phyloP scores from a whole-genome alignment of 2,329 filamentous ascomycete species.

The Neofusicoccum laricinum region DNA sequence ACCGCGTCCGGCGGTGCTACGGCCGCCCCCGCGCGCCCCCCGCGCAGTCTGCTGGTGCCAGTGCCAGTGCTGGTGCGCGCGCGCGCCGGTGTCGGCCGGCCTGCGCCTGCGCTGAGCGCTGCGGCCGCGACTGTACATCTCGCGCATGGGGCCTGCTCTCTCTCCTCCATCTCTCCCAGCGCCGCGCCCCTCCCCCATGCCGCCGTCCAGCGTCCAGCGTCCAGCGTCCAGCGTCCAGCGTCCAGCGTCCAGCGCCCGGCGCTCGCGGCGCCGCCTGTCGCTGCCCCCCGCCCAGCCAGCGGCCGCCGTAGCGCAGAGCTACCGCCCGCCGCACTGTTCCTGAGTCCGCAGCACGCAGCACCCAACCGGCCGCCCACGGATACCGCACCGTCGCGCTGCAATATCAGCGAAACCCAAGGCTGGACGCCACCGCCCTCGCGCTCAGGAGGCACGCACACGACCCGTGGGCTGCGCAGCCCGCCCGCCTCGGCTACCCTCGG shows the following conservation, averaged over 20 bases:
- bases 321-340: background rate
- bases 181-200: background rate
- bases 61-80: no score
- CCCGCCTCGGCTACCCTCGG: conserved; percentile 9
- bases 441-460: background rate
- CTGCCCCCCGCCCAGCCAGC: background rate
- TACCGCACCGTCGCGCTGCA: background rate
- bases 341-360: background rate
- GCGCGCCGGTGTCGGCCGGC: background rate
- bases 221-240: no score
- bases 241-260: background rate
- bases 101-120: background rate
- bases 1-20: background rate
- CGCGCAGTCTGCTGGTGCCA: background rate
- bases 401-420: background rate
- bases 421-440: background rate
- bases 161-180: background rate
- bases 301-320: background rate
- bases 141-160: background rate
- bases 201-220: background rate
- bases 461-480: background rate
- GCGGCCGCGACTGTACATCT: background rate
- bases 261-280: background rate
- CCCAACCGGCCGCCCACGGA: conserved; percentile 6
- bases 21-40: background rate